phyloP scores from a whole-genome alignment of 352 stramenopile species.

The Globisporangium emineosum region DNA sequence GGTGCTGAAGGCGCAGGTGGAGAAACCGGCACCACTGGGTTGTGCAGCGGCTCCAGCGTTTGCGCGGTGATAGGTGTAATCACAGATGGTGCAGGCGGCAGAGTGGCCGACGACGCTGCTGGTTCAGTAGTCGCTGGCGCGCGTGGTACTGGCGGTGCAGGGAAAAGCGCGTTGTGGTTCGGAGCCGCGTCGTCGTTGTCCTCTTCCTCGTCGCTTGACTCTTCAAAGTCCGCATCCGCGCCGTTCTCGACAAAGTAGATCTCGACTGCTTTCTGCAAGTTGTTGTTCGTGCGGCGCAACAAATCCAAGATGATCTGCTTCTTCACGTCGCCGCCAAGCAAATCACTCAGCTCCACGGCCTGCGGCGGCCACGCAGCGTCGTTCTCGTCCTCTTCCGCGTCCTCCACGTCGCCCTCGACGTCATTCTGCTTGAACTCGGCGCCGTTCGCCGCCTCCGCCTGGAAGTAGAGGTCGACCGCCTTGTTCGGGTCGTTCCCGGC shows the following conservation, averaged over 20 bases:
- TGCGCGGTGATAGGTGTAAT: slow-evolving; percentile 53
- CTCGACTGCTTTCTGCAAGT: slow-evolving; percentile 76
- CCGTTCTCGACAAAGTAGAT: slow-evolving; percentile 76
- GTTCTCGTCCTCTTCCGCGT: slow-evolving; percentile 23
- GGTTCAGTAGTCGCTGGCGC: slow-evolving; percentile 16
- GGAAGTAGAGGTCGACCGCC: slow-evolving; percentile 78
- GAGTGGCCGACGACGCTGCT: slow-evolving; percentile 26
- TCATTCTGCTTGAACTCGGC: slow-evolving; percentile 44
- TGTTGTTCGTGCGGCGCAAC: slow-evolving; percentile 59
- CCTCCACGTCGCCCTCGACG: slow-evolving; percentile 43
- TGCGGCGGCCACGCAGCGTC: slow-evolving; percentile 46
- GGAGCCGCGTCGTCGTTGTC: slow-evolving; percentile 15
- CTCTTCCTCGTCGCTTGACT: slow-evolving; percentile 45
- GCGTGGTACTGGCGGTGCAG: slow-evolving; percentile 18
- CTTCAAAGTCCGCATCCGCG: slow-evolving; percentile 34
- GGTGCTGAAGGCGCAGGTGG: not conserved
- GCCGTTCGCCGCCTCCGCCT: slow-evolving; percentile 45
- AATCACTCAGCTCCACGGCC: slow-evolving; percentile 58
- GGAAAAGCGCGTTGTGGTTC: slow-evolving; percentile 28
- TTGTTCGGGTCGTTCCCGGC: slow-evolving; percentile 79
- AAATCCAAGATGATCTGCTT: slow-evolving; percentile 51
- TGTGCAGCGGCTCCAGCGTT: slow-evolving; percentile 49
- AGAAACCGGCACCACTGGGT: slow-evolving; percentile 18
- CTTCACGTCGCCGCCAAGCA: slow-evolving; percentile 67
- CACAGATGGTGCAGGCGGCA: slow-evolving; percentile 34